Evolutionary conservation across 345 rosid species (phyloP).

Genomic region (Iberis pinnata): DNA sequence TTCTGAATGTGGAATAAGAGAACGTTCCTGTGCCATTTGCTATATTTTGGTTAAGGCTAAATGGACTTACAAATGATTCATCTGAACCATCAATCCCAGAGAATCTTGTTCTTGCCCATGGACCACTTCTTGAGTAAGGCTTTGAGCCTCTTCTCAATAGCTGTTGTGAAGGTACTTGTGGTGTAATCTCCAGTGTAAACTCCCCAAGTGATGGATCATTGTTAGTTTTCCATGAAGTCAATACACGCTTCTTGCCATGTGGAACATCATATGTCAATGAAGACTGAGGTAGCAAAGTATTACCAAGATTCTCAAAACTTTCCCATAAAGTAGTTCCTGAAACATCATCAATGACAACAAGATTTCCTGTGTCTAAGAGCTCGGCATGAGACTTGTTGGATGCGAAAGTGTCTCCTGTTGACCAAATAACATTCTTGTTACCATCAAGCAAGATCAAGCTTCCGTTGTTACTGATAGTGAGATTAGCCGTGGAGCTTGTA

Average conservation of each 20-base stretch:
- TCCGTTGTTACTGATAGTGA: slow-evolving; percentile 17
- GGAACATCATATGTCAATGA: no score
- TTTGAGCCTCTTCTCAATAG: not conserved
- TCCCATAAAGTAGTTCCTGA: slow-evolving; percentile 11
- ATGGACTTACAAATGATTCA: no score
- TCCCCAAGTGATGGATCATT: slow-evolving; percentile 23
- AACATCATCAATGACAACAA: slow-evolving; percentile 9
- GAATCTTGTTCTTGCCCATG: slow-evolving; percentile 9
- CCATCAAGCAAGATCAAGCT: slow-evolving; percentile 9
- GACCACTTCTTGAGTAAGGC: not conserved
- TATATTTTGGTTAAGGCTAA: no score
- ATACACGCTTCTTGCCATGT: not conserved
- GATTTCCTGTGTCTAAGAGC: slow-evolving; percentile 16
- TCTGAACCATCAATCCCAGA: no score
- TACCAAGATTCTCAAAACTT: slow-evolving; percentile 8
- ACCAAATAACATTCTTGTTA: slow-evolving; percentile 19
- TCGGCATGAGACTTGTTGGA: slow-evolving; percentile 15
- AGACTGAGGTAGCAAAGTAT: no score
- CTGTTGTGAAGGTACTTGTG: slow-evolving; percentile 4
- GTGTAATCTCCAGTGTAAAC: slow-evolving; percentile 1
- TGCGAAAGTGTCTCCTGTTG: not conserved
- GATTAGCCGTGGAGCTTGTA: slow-evolving; percentile 9
- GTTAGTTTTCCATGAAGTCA: slow-evolving; percentile 15
- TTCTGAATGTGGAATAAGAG: no score
- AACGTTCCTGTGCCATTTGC: no score